Base-by-base conservation (phyloP, 192 early-diverging fungal species). In the Linnemannia zychae region DNA sequence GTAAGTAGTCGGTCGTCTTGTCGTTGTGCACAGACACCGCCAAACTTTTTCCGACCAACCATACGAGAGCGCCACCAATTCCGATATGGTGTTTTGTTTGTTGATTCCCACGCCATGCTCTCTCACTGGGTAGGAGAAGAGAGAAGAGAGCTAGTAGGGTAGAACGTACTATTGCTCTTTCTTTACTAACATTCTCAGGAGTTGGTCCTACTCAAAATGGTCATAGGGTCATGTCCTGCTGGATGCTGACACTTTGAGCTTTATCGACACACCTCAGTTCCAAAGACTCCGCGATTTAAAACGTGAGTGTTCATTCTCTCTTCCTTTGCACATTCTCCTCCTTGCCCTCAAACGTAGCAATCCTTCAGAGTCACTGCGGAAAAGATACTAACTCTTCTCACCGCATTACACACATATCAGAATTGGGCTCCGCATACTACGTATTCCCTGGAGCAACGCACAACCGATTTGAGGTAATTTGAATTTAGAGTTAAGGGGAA, bases 201-300 rank as follows among this genome's bases (percentile, higher is more conserved):
- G 40, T 67, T 67, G 11, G 7, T 31, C 24, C 49, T 49, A 20
- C 20, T 52, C 34, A 17, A 20, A 17, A 40, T 69, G n/a, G 15
- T 12, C 63, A 57, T 74, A 93, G 89, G 95, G 95, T 12, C 94
- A 94, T 87, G 97, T 99, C 71, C 81, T 88, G 24, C 88, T 99
- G 12, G 95, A 94, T 70, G 82, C 90, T 48, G 84, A 90, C 49
- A 88, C 87, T 60, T 86, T 97, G 31, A 87, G 93, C 47, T 88
- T 94, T 50, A 96, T 98, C 33, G 98, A 99, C 77, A 99, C 98
- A 16, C 93, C 95, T 12, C 97, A 99, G 90, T 99, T 99, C 80
- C 98, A 99, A 87, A 90, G 98, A 36, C 91, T 99, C 70, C 94
- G 98, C n/a, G 92, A 97, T 76, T 85, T 99, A 24, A 99, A 97